Percentiles rank a stretch among this genome's conserved stretches.
phyloP scores from a whole-genome alignment of 2,329 filamentous ascomycete genomes.

The Sarocladium brachiariae region DNA sequence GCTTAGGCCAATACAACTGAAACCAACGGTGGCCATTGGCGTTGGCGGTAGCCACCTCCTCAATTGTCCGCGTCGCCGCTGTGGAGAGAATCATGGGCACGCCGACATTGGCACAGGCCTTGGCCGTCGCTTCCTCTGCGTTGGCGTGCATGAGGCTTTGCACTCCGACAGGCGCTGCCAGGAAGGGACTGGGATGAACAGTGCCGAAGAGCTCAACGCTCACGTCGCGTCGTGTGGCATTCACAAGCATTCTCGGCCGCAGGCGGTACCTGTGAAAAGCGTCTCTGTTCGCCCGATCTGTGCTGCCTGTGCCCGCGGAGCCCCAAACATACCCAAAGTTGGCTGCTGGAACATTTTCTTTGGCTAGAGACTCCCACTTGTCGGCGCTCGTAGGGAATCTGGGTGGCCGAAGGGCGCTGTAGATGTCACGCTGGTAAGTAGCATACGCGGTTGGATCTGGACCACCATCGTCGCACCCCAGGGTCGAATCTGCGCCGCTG shows the following conservation, averaged over 20 bases:
- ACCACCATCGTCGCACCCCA: not conserved
- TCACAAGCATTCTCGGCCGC: conserved; percentile 4
- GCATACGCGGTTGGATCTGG: conserved; percentile 2
- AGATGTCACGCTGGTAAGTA: conserved; percentile 1
- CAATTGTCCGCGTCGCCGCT: conserved; percentile 55
- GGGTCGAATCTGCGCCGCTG: not conserved
- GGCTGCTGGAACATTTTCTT: not conserved
- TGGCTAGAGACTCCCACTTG: conserved; percentile 5
- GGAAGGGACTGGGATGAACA: conserved; percentile 37
- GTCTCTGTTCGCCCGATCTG: not conserved
- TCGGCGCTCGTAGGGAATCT: conserved; percentile 1
- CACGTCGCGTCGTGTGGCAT: conserved; percentile 33
- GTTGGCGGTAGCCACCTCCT: conserved; percentile 56
- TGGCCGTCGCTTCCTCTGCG: conserved; percentile 56
- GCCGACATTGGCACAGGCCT: conserved; percentile 51
- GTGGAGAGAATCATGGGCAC: conserved; percentile 64
- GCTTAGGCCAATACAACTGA: conserved; percentile 64
- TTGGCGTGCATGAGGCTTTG: conserved; percentile 61
- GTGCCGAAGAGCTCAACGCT: conserved; percentile 45
- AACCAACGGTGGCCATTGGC: conserved; percentile 58
- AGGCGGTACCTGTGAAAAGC: conserved; percentile 1
- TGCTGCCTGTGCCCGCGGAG: conserved; percentile 1
- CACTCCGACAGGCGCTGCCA: conserved; percentile 57
- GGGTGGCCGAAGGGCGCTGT: conserved; percentile 2
- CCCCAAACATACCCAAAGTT: conserved; percentile 4